These are phyloP conservation scores for Podospora pseudocomata DNA, from an alignment of 495 filamentous ascomycete genomes.

Conservation along the genomic window DNA sequence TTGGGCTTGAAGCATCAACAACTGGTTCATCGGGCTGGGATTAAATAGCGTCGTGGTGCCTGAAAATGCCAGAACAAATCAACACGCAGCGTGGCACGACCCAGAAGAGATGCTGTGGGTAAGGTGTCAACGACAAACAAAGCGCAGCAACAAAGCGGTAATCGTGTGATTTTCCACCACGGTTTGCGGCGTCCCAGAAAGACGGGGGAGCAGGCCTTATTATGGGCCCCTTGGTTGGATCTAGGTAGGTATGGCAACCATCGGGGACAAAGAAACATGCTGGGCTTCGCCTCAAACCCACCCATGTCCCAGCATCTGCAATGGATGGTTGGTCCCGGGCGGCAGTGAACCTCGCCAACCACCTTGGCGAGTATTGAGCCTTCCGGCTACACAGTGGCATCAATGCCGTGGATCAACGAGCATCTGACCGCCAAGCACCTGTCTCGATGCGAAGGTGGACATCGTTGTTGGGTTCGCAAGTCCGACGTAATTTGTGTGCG, in stretches of 20 bases:
- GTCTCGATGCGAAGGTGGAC: no score
- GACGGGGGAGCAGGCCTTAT: neutral
- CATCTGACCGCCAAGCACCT: no score
- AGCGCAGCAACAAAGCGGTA: neutral
- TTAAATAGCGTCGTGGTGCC: neutral
- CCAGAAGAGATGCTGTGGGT: neutral
- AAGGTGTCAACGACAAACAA: neutral
- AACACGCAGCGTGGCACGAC: neutral
- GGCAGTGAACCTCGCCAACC: neutral
- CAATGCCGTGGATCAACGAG: neutral
- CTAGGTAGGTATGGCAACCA: neutral
- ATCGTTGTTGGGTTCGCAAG: neutral
- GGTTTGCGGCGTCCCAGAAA: neutral
- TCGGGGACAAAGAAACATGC: neutral
- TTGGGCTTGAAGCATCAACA: neutral
- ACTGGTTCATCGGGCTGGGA: neutral
- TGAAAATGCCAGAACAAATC: neutral
- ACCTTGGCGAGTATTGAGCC: neutral
- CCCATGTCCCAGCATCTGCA: neutral
- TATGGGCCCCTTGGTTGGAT: neutral
- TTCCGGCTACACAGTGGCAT: neutral
- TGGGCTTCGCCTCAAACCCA: neutral
- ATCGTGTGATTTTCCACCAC: neutral
- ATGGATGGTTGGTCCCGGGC: neutral
- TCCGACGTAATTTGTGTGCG: neutral